Conservation (phyloP, 257 asterid species). For the Scutellaria barbata region DNA sequence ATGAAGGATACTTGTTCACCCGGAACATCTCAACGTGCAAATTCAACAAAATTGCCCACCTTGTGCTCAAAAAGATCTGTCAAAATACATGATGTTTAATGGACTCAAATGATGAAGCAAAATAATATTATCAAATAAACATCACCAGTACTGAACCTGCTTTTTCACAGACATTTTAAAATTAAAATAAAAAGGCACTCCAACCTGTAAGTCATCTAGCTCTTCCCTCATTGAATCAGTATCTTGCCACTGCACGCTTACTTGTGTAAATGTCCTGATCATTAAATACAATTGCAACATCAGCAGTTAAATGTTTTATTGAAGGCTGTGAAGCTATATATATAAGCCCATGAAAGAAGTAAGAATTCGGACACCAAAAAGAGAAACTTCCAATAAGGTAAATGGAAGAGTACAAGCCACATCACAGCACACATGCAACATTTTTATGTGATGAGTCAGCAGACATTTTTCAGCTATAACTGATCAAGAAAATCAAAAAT, state of each 20-base stretch:
- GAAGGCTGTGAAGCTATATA: slow-evolving; percentile 12
- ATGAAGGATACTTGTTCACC: slow-evolving; percentile 94
- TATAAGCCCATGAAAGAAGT: slow-evolving; percentile 20
- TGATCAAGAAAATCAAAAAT: slow-evolving; percentile 10
- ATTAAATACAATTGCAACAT: slow-evolving; percentile 38
- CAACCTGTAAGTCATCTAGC: slow-evolving; percentile 94
- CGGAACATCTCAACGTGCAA: slow-evolving; percentile 99
- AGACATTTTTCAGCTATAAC: neutral
- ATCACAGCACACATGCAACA: slow-evolving; percentile 10
- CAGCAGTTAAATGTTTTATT: slow-evolving; percentile 22
- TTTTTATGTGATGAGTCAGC: neutral
- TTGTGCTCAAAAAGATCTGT: slow-evolving; percentile 95
- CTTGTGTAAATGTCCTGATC: slow-evolving; percentile 96
- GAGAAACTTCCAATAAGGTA: slow-evolving; percentile 15
- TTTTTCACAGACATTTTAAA: slow-evolving; percentile 20
- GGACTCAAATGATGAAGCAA: slow-evolving; percentile 38
- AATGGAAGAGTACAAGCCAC: slow-evolving; percentile 23
- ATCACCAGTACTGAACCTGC: slow-evolving; percentile 22
- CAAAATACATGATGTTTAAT: slow-evolving; percentile 37
- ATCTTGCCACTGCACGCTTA: slow-evolving; percentile 99
- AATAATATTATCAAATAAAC: slow-evolving; percentile 18
- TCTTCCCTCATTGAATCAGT: slow-evolving; percentile 99
- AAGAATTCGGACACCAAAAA: slow-evolving; percentile 5
- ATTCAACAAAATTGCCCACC: slow-evolving; percentile 97
- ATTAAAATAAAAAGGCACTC: slow-evolving; percentile 5